Conservation (phyloP, 768 basidiomycete species). For the Calocybe cyanea region DNA sequence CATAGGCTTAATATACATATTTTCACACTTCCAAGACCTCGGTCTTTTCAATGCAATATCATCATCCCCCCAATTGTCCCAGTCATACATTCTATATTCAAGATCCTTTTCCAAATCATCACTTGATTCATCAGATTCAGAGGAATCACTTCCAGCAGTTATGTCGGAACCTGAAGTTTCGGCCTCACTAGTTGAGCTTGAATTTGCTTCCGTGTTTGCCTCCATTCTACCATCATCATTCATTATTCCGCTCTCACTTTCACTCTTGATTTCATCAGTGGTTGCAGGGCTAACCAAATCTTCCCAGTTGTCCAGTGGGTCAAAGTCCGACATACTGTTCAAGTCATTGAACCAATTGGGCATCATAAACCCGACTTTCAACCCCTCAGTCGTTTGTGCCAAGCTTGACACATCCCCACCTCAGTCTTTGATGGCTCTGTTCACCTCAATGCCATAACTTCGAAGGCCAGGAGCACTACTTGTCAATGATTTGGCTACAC, state of each 20-base stretch:
- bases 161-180: no score
- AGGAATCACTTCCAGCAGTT: no score
- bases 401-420: conserved; percentile 3
- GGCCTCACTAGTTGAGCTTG: background rate
- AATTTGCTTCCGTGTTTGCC: conserved; percentile 2
- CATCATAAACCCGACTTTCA: background rate
- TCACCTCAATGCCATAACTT: background rate
- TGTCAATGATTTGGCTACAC: background rate
- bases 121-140: no score
- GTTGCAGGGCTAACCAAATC: background rate
- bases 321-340: background rate
- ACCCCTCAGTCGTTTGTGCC: background rate
- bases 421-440: background rate
- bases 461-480: background rate
- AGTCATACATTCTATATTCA: no score
- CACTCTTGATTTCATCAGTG: no score
- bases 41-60: no score
- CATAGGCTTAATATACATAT: no score
- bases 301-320: background rate
- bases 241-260: no score
- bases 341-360: background rate
- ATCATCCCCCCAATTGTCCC: no score
- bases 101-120: no score
- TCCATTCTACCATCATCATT: no score
- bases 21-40: no score